These are phyloP conservation scores for Haplosporangium gracile DNA, from an alignment of 192 early-diverging fungal species.

Conservation along the genomic window DNA sequence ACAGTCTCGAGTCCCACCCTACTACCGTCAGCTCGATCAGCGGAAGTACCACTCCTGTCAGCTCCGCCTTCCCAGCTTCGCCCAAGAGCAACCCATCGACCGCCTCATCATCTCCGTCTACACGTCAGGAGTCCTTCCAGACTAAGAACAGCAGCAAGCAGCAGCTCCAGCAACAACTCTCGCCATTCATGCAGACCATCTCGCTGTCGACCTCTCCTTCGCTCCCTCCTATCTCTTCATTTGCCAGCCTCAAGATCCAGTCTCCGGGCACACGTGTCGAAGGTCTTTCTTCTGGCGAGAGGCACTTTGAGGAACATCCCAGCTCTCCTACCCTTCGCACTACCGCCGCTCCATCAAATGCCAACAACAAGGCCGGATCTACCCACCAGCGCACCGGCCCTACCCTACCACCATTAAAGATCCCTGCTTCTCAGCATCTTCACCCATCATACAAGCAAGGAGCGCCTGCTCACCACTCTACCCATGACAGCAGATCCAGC, in stretches of 20 bases:
- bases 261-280: slow-evolving; percentile 11
- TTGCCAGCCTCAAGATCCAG: slow-evolving; percentile 43
- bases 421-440: slow-evolving; percentile 43
- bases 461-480: background rate
- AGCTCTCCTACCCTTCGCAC: slow-evolving; percentile 7
- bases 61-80: slow-evolving; percentile 28
- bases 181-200: slow-evolving; percentile 32
- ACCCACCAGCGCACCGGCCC: slow-evolving; percentile 16
- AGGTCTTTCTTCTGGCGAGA: background rate
- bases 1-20: background rate
- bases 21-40: slow-evolving; percentile 5
- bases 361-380: background rate
- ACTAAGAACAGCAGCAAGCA: slow-evolving; percentile 9
- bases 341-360: background rate
- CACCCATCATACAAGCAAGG: slow-evolving; percentile 31
- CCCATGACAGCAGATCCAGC: background rate
- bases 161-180: slow-evolving; percentile 29
- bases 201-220: slow-evolving; percentile 31
- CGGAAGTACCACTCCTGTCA: slow-evolving; percentile 13
- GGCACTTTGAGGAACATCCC: background rate
- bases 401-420: slow-evolving; percentile 41
- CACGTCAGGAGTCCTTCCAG: slow-evolving; percentile 31
- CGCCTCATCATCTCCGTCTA: slow-evolving; percentile 31
- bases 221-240: slow-evolving; percentile 41
- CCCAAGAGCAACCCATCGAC: slow-evolving; percentile 45